A percentile compares a stretch with the other conserved stretches of the same genome.
phyloP scores from a whole-genome alignment of 495 filamentous ascomycete species.

The Elaphomyces granulatus region DNA sequence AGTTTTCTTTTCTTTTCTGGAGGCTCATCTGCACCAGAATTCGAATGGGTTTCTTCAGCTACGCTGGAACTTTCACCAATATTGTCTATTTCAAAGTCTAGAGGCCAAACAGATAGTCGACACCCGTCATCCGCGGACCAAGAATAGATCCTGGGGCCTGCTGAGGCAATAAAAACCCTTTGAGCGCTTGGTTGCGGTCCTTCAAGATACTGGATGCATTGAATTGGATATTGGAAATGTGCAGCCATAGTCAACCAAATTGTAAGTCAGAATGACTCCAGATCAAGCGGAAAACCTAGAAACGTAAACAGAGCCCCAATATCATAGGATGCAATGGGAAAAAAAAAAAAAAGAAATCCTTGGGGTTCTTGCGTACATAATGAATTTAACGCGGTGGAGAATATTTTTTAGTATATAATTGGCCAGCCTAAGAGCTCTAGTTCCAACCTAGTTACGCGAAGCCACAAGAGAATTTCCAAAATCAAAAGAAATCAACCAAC shows the following conservation, averaged over 20 bases:
- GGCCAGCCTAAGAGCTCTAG: not conserved
- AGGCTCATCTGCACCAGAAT: slow-evolving; percentile 21
- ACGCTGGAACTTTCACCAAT: slow-evolving; percentile 8
- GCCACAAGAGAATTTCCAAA: slow-evolving; percentile 27
- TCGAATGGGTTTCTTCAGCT: slow-evolving; percentile 9
- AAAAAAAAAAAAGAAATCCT: no score
- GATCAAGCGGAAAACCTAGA: no score
- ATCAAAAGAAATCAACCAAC: slow-evolving; percentile 13
- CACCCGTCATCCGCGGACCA: slow-evolving; percentile 30
- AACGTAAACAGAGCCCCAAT: no score
- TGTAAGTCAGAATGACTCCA: no score
- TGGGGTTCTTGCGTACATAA: no score
- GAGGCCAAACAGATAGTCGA: slow-evolving; percentile 37
- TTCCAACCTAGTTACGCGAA: slow-evolving; percentile 26
- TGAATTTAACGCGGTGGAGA: no score
- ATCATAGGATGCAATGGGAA: no score
- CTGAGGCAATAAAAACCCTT: slow-evolving; percentile 39
- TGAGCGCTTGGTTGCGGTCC: slow-evolving; percentile 12
- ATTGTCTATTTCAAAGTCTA: slow-evolving; percentile 16
- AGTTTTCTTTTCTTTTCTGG: slow-evolving; percentile 41
- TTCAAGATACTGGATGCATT: slow-evolving; percentile 35
- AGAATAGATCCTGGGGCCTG: slow-evolving; percentile 39
- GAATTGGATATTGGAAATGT: slow-evolving; percentile 39
- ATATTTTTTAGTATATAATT: no score
- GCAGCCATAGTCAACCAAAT: no score